Conservation (phyloP, 2,329 filamentous ascomycete genomes). For the Epichloe typhina region DNA sequence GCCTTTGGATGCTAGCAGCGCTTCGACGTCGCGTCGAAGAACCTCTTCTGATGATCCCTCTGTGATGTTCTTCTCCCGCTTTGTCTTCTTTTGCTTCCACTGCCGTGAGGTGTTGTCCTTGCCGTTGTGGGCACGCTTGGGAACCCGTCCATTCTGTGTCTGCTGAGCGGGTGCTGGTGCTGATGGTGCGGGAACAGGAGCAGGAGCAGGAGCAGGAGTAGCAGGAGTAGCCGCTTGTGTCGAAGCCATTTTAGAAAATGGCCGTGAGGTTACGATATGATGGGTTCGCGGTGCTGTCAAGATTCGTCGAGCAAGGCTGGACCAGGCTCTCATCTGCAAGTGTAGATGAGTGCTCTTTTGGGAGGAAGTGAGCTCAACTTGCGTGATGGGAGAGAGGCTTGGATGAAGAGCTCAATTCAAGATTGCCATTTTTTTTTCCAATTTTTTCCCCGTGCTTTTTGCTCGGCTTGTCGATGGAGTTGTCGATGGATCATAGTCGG, state of each 20-base stretch:
- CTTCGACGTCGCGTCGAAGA: slow-evolving; percentile 47
- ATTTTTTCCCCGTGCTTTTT: neutral
- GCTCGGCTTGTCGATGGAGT: too few relatives aligned
- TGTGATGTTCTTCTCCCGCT: slow-evolving; percentile 45
- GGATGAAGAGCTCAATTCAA: neutral
- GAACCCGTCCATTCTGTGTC: neutral
- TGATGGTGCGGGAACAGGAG: neutral
- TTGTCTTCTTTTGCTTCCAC: slow-evolving; percentile 36
- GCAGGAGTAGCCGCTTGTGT: slow-evolving; percentile 2
- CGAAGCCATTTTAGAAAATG: slow-evolving; percentile 7
- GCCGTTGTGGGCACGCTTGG: slow-evolving; percentile 4
- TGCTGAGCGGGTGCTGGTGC: neutral
- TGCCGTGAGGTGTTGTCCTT: slow-evolving; percentile 7
- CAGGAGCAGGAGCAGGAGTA: neutral
- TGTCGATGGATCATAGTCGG: too few relatives aligned
- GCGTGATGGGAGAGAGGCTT: too few relatives aligned
- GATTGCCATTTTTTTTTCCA: too few relatives aligned
- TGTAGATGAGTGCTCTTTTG: neutral
- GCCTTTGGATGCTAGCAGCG: slow-evolving; percentile 33
- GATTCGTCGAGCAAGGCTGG: slow-evolving; percentile 1
- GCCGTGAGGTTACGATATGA: neutral
- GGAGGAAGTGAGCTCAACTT: too few relatives aligned
- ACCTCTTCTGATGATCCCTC: slow-evolving; percentile 55
- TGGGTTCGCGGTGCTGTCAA: neutral
- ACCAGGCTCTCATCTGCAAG: slow-evolving; percentile 8